A percentile compares a stretch with the other conserved stretches of the same genome.
These are phyloP conservation scores for Debaryomyces nepalensis DNA, from an alignment of 1,139 yeast genomes.

Conservation along the genomic window DNA sequence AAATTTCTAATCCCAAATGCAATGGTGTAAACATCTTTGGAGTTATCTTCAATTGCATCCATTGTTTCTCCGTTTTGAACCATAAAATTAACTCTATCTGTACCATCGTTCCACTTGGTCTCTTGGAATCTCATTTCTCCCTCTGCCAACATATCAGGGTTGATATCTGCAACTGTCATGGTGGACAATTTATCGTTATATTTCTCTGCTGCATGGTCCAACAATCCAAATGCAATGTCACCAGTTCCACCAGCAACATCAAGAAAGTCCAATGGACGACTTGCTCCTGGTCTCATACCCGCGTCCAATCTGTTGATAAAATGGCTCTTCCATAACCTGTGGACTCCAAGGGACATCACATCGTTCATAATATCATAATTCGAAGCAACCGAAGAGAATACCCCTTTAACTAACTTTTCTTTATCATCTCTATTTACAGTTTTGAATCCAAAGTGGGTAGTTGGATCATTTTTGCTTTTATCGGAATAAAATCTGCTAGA, in stretches of 20 bases:
- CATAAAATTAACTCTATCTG: slow-evolving; percentile 70
- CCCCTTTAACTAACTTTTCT: slow-evolving; percentile 85
- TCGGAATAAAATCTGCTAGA: slow-evolving; percentile 13
- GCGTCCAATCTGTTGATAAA: slow-evolving; percentile 88
- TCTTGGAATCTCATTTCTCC: slow-evolving; percentile 76
- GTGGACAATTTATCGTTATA: slow-evolving; percentile 76
- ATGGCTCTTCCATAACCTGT: slow-evolving; percentile 92
- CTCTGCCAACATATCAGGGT: slow-evolving; percentile 92
- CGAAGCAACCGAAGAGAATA: slow-evolving; percentile 92
- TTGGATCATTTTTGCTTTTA: slow-evolving; percentile 25
- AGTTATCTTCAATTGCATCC: slow-evolving; percentile 81
- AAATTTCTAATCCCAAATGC: slow-evolving; percentile 98
- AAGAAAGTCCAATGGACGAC: slow-evolving; percentile 77
- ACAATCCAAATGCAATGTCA: slow-evolving; percentile 92
- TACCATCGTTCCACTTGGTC: slow-evolving; percentile 56
- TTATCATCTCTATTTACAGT: slow-evolving; percentile 82
- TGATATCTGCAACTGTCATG: slow-evolving; percentile 94
- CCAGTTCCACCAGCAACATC: slow-evolving; percentile 99
- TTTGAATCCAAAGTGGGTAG: slow-evolving; percentile 93
- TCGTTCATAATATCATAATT: slow-evolving; percentile 97
- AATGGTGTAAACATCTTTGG: slow-evolving; percentile 93
- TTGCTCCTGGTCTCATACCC: slow-evolving; percentile 87
- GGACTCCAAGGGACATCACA: slow-evolving; percentile 95
- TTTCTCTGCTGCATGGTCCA: slow-evolving; percentile 84
- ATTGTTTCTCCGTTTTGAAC: slow-evolving; percentile 93